Evolutionary conservation across 2,329 filamentous ascomycete species (phyloP).

Genomic region (Calycina herbarum): DNA sequence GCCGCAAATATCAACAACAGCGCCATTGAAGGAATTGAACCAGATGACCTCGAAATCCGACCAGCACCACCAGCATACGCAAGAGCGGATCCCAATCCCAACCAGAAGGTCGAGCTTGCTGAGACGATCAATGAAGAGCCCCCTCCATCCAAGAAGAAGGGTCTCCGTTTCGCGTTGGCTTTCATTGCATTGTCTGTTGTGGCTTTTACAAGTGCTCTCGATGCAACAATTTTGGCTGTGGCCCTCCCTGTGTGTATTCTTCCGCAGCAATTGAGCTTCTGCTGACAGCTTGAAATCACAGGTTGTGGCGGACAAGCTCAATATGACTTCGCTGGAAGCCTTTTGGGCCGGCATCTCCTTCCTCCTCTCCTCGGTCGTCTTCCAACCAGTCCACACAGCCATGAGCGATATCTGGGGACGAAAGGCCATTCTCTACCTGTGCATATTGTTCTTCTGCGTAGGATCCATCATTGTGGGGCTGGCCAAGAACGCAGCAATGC

Average conservation of each 20-base stretch:
- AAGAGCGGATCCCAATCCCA: neutral
- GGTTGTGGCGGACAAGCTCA: constrained; percentile 15
- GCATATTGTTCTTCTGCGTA: constrained; percentile 35
- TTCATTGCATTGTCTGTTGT: constrained; percentile 6
- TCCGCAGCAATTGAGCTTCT: neutral
- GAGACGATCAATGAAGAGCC: neutral
- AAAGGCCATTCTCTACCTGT: constrained; percentile 22
- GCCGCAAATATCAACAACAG: neutral
- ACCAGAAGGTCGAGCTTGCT: neutral
- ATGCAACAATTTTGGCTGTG: constrained; percentile 9
- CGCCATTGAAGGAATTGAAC: neutral
- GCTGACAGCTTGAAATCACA: neutral
- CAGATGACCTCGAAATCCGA: neutral
- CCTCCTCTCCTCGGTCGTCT: constrained; percentile 51
- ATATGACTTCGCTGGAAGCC: constrained; percentile 48
- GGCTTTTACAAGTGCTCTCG: constrained; percentile 6
- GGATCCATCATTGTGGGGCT: constrained; percentile 38
- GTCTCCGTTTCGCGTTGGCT: neutral
- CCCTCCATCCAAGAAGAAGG: neutral
- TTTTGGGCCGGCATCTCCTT: constrained; percentile 74
- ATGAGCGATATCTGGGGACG: constrained; percentile 42
- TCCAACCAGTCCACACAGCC: constrained; percentile 45
- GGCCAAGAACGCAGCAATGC: constrained; percentile 34
- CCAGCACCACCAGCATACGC: neutral
- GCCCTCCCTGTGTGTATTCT: constrained; percentile 8